Conservation (phyloP, 371 early-diverging fungal genomes). For the Mucor sp. region DNA sequence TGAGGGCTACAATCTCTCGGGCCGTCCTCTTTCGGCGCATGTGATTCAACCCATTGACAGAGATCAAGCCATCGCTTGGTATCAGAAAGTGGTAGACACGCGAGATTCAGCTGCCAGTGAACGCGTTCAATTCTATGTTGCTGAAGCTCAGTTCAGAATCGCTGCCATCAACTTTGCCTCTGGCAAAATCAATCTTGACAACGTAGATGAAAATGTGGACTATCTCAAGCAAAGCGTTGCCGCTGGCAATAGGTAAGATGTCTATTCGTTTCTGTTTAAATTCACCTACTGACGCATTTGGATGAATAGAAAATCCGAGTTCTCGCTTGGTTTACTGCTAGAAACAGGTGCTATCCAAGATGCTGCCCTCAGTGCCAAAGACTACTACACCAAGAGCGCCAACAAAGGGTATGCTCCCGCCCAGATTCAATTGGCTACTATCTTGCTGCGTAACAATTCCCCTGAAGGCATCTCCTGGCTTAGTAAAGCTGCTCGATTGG, state of each 20-base stretch:
- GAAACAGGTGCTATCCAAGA: constrained; percentile 33
- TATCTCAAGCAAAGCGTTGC: constrained; percentile 18
- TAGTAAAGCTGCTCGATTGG: constrained; percentile 35
- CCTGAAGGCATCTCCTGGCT: constrained; percentile 44
- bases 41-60: constrained; percentile 46
- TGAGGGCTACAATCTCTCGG: constrained; percentile 3
- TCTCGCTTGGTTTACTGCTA: constrained; percentile 11
- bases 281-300: neutral
- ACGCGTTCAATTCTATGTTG: constrained; percentile 7
- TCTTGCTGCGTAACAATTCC: constrained; percentile 26
- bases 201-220: constrained; percentile 49
- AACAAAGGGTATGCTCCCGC: constrained; percentile 44
- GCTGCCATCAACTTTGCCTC: constrained; percentile 26
- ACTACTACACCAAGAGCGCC: constrained; percentile 39
- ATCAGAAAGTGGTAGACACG: constrained; percentile 48
- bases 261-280: neutral
- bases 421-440: constrained; percentile 41
- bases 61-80: constrained; percentile 62
- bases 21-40: neutral
- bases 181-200: constrained; percentile 37
- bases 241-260: constrained; percentile 22
- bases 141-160: constrained; percentile 64
- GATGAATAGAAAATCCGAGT: constrained; percentile 22
- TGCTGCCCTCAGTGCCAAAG: constrained; percentile 23
- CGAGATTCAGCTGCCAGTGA: constrained; percentile 20